Base-by-base conservation (phyloP, 805 yeast genomes). In the Debaryomyces castellii region DNA sequence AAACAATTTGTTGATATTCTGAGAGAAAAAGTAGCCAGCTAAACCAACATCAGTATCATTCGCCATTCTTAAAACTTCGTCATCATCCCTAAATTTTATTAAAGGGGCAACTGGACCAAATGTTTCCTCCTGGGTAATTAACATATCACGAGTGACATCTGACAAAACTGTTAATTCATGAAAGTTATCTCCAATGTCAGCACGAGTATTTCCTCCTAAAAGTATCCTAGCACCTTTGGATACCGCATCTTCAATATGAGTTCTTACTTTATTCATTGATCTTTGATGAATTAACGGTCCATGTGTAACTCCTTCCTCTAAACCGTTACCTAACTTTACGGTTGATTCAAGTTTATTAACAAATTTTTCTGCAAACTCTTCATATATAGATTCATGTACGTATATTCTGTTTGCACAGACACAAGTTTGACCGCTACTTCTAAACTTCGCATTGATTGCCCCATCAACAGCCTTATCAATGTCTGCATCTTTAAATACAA, bases 91-190 rank as follows among this genome's bases (percentile, higher is more conserved):
- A 59, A 87, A 87, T 57, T 77, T 78, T 59, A 85, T 77, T 42
- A 88, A 64, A 1, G 89, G 87, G 16, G 87, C 87, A 14, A 87
- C 71, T 2, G 95, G 95, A 2, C 94, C 95, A 62, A 87, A 87
- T 2, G 91, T 86, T 62, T 87, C 95, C 54, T 86, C 90, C n/a
- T 63, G 52, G 53, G 77, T 72, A 27, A 87, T 78, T 35, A 62
- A 51, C 81, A 87, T 86, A 17, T 71, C 73, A 2, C 68, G 60
- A 40, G 82, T 78, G 39, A 81, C 86, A 48, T 80, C 77, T n/a
- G 78, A 72, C 42, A 87, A 60, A 11, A 87, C 73, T 0, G 95
- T 87, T 46, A 87, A 82, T 22, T 80, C 83, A 58, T 76, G 87
- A 71, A 82, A 87, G 57, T 71, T 71, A 36, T 75, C 78, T 4